These are phyloP conservation scores for Lachnellula suecica DNA, from an alignment of 2,329 filamentous ascomycete species.

Conservation along the genomic window DNA sequence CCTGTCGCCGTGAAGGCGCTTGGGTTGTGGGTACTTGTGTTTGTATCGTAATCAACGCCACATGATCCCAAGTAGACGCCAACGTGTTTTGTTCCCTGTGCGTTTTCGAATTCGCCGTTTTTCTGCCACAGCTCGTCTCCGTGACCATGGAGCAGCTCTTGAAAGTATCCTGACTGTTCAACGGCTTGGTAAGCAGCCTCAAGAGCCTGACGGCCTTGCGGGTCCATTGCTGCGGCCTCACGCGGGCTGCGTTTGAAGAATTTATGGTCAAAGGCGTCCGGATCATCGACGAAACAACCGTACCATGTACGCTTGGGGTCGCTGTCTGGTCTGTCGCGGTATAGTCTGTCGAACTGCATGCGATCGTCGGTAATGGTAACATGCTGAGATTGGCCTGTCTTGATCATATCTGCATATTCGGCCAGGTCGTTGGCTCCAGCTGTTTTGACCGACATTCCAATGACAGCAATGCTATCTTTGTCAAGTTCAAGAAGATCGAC, in stretches of 20 bases:
- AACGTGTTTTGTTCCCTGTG: no score
- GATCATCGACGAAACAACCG: conserved; percentile 11
- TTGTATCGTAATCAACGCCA: conserved; percentile 9
- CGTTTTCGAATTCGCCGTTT: no score
- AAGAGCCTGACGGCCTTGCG: conserved; percentile 9
- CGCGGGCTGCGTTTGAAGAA: conserved; percentile 12
- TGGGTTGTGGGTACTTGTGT: conserved; percentile 6
- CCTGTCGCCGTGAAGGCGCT: conserved; percentile 31
- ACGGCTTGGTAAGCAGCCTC: conserved; percentile 14
- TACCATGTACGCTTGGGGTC: conserved; percentile 5
- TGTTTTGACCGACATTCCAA: background rate
- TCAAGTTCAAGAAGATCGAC: background rate
- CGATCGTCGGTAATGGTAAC: background rate
- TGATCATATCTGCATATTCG: background rate
- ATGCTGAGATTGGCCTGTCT: background rate
- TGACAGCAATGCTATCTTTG: background rate
- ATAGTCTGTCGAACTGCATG: background rate
- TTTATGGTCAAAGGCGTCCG: conserved; percentile 11
- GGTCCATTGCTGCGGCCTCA: conserved; percentile 21
- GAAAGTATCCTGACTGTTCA: conserved; percentile 6
- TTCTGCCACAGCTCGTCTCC: background rate
- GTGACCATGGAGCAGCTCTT: background rate
- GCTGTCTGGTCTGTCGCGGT: background rate
- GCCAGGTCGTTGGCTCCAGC: background rate
- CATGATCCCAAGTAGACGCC: conserved; percentile 16